Conservation (phyloP, 1,284 basidiomycete genomes). For the Puccinia polysora region DNA sequence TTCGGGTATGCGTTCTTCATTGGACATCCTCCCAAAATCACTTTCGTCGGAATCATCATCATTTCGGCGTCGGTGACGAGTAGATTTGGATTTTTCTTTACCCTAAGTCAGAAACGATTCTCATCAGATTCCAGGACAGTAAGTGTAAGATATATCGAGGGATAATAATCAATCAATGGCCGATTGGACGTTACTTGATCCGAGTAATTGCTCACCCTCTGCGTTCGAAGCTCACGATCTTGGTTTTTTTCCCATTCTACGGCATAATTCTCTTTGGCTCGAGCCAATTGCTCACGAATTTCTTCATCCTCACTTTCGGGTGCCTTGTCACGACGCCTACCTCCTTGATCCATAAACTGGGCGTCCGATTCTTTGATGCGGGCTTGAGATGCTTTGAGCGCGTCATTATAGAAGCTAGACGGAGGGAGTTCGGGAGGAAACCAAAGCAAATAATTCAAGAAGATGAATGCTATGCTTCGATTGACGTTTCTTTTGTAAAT, state of each 20-base stretch:
- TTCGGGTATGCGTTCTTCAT: conserved; percentile 7
- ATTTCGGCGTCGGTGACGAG: conserved; percentile 38
- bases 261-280: conserved; percentile 46
- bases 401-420: conserved; percentile 64
- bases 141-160: neutral
- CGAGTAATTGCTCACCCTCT: conserved; percentile 73
- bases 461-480: no score
- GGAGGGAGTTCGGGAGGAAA: neutral
- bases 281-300: conserved; percentile 48
- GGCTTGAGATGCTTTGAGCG: conserved; percentile 63
- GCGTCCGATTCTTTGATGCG: conserved; percentile 30
- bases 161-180: conserved; percentile 45
- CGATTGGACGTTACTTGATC: conserved; percentile 47
- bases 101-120: conserved; percentile 44
- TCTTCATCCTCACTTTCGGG: conserved; percentile 62
- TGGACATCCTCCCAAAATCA: conserved; percentile 45
- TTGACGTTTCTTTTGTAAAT: no score
- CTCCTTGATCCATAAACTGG: neutral
- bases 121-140: conserved; percentile 38
- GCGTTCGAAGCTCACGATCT: conserved; percentile 61
- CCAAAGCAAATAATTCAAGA: no score
- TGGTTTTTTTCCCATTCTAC: conserved; percentile 57
- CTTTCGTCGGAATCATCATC: conserved; percentile 48
- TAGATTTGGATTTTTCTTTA: conserved; percentile 44
- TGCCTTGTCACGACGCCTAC: conserved; percentile 5